Conservation (phyloP, 176 grass and related monocot genomes). For the Triticum monococcum region DNA sequence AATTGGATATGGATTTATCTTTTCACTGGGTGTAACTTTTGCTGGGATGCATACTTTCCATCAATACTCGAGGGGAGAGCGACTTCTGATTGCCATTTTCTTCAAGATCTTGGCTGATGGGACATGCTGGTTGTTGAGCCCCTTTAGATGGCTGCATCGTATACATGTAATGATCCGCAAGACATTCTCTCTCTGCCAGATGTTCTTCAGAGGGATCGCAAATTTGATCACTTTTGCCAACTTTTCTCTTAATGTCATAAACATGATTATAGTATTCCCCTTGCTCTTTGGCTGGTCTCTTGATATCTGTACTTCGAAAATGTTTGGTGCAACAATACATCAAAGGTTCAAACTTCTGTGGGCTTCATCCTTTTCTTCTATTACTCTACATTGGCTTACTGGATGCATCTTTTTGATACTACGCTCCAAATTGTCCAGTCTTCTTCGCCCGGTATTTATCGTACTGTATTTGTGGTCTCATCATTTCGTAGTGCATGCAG, state of each 20-base stretch:
- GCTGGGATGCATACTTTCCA: constrained; percentile 13
- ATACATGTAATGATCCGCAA: constrained; percentile 26
- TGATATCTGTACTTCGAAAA: constrained; percentile 44
- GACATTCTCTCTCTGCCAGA: constrained; percentile 1
- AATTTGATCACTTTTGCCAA: constrained; percentile 18
- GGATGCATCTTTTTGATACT: constrained; percentile 35
- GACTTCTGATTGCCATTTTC: background rate
- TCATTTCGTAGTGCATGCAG: background rate
- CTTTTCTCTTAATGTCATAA: constrained; percentile 29
- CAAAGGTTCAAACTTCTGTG: constrained; percentile 29
- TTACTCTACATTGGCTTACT: constrained; percentile 41
- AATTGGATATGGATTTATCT: constrained; percentile 32
- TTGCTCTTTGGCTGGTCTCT: constrained; percentile 42
- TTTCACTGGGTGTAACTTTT: constrained; percentile 19
- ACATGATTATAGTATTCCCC: constrained; percentile 15
- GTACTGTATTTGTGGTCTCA: background rate
- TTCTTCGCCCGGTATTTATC: constrained; percentile 23
- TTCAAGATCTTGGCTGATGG: background rate
- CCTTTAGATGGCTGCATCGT: constrained; percentile 19
- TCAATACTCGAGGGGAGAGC: constrained; percentile 33
- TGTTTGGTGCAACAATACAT: constrained; percentile 34
- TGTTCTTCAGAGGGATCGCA: constrained; percentile 19
- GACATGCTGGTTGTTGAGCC: constrained; percentile 11
- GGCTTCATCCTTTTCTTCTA: constrained; percentile 46
- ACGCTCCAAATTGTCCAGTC: constrained; percentile 8